These are phyloP conservation scores for Fusarium vanettenii DNA, from an alignment of 2,329 filamentous ascomycete genomes.

Conservation along the genomic window DNA sequence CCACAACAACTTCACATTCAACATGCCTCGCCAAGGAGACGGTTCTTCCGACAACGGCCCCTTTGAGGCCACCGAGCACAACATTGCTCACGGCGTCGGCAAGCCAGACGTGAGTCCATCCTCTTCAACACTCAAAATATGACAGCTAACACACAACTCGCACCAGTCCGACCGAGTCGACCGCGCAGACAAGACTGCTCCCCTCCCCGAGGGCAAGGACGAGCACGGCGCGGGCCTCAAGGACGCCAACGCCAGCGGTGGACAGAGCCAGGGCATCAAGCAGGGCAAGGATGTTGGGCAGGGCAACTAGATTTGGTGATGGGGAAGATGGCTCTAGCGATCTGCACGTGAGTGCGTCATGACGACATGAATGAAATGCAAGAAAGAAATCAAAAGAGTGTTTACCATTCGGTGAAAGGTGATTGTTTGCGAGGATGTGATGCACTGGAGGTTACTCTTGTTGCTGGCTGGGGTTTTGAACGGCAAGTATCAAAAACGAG, in stretches of 20 bases:
- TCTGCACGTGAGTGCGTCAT: slow-evolving; percentile 22
- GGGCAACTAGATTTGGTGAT: slow-evolving; percentile 42
- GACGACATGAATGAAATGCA: slow-evolving; percentile 33
- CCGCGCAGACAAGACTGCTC: slow-evolving; percentile 63
- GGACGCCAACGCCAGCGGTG: slow-evolving; percentile 56
- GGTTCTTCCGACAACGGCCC: slow-evolving; percentile 60
- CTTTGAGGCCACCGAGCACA: slow-evolving; percentile 52
- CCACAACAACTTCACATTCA: slow-evolving; percentile 33
- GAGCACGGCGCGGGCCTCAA: slow-evolving; percentile 58
- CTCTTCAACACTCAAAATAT: not conserved
- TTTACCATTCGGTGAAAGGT: not conserved
- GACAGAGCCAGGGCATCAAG: slow-evolving; percentile 56
- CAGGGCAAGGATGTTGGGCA: slow-evolving; percentile 55
- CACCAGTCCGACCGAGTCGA: slow-evolving; percentile 51
- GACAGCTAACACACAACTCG: not conserved
- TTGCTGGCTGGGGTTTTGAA: not conserved
- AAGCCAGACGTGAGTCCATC: slow-evolving; percentile 49
- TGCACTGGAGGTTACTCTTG: not conserved
- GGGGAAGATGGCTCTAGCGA: slow-evolving; percentile 26
- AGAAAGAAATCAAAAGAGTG: slow-evolving; percentile 14
- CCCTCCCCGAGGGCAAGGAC: slow-evolving; percentile 55
- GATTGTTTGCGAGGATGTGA: not conserved
- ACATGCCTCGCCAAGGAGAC: slow-evolving; percentile 64
- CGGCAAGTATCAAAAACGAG: not conserved
- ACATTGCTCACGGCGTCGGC: slow-evolving; percentile 59